phyloP scores from a whole-genome alignment of 2,329 filamentous ascomycete genomes.

The Phyllosticta paracitricarpa region DNA sequence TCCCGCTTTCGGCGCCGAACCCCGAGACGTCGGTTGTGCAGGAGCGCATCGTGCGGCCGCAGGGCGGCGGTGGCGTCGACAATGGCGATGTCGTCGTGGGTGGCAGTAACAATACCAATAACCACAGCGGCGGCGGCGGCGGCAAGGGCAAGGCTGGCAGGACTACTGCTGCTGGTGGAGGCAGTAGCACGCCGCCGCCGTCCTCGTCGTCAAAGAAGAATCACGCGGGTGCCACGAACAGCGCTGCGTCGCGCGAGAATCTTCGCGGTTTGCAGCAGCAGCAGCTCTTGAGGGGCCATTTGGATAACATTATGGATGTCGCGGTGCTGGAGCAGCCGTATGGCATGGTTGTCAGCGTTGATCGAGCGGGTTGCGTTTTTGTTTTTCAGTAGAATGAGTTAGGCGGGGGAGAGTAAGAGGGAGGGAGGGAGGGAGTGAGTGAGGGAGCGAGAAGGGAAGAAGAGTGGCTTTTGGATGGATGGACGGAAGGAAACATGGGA shows the following conservation, averaged over 20 bases:
- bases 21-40: slow-evolving; percentile 8
- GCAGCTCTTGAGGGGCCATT: slow-evolving; percentile 71
- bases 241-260: slow-evolving; percentile 2
- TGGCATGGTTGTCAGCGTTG: slow-evolving; percentile 83
- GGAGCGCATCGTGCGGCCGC: slow-evolving; percentile 4
- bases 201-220: neutral
- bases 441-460: no score
- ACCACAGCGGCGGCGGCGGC: neutral
- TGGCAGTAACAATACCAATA: neutral
- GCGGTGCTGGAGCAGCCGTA: slow-evolving; percentile 83
- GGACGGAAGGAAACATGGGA: no score
- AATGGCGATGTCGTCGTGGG: neutral
- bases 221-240: neutral
- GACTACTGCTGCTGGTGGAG: neutral
- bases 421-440: no score
- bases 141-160: slow-evolving; percentile 2
- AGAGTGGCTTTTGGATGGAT: no score
- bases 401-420: no score
- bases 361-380: slow-evolving; percentile 82
- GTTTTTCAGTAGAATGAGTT: slow-evolving; percentile 50
- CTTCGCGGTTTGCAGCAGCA: slow-evolving; percentile 65
- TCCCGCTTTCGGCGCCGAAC: slow-evolving; percentile 6
- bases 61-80: neutral
- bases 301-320: slow-evolving; percentile 82
- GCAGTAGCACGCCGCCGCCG: neutral